These are phyloP conservation scores for Sugiyamaella grinbergsii DNA, from an alignment of 1,139 yeast genomes.

Conservation along the genomic window DNA sequence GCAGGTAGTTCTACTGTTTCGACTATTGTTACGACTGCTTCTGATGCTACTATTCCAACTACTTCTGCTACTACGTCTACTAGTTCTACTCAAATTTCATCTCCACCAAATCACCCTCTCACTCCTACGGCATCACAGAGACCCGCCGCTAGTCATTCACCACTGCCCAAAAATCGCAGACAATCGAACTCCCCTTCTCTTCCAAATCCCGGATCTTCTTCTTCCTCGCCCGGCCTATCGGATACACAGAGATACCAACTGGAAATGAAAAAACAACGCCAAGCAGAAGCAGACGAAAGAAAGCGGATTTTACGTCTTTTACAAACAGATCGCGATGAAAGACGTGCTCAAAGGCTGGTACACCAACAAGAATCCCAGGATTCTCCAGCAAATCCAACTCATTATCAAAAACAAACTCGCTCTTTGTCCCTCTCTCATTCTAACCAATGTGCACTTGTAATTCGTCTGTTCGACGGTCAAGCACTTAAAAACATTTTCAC, in stretches of 20 bases:
- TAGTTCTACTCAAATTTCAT: neutral
- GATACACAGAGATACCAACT: slow-evolving; percentile 43
- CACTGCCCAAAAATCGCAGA: neutral
- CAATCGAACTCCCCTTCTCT: neutral
- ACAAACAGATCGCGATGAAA: slow-evolving; percentile 55
- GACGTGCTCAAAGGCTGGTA: slow-evolving; percentile 32
- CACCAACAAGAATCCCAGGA: slow-evolving; percentile 20
- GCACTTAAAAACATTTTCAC: slow-evolving; percentile 51
- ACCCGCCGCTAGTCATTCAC: too few relatives aligned
- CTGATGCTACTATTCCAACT: neutral
- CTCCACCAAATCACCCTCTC: neutral
- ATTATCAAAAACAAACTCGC: slow-evolving; percentile 6
- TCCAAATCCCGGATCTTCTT: neutral
- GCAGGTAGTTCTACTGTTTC: neutral
- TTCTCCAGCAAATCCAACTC: slow-evolving; percentile 1
- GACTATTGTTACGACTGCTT: neutral
- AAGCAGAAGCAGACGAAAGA: slow-evolving; percentile 53
- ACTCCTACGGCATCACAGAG: too few relatives aligned
- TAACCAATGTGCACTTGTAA: slow-evolving; percentile 48
- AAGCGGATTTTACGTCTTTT: slow-evolving; percentile 55
- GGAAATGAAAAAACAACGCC: slow-evolving; percentile 45
- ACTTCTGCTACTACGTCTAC: neutral
- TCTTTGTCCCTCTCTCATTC: slow-evolving; percentile 22
- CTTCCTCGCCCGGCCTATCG: slow-evolving; percentile 10
- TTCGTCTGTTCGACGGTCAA: slow-evolving; percentile 48